Conservation (phyloP, 2,329 filamentous ascomycete genomes). For the Incumbomyces lentus region DNA sequence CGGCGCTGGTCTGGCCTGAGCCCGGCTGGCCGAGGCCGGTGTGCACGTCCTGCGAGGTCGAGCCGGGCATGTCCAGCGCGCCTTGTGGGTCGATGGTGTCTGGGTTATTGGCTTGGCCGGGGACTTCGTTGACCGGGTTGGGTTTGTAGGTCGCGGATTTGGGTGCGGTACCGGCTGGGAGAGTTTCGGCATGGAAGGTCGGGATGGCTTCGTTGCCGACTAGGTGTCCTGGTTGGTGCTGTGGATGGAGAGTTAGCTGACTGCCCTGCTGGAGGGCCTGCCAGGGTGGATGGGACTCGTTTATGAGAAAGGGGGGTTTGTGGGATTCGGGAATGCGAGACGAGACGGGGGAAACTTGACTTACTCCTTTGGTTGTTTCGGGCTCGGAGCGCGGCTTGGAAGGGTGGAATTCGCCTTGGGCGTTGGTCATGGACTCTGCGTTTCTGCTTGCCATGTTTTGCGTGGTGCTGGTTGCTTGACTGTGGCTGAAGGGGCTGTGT, state of each 20-base stretch:
- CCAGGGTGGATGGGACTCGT: too few relatives aligned
- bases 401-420: constrained; percentile 47
- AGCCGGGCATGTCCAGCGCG: constrained; percentile 38
- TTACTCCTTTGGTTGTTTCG: constrained; percentile 45
- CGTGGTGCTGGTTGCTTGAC: constrained; percentile 29
- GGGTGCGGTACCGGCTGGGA: constrained; percentile 56
- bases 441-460: too few relatives aligned
- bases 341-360: constrained; percentile 23
- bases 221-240: constrained; percentile 56
- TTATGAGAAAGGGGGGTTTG: too few relatives aligned
- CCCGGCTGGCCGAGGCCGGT: constrained; percentile 43
- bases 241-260: constrained; percentile 12
- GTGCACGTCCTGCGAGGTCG: constrained; percentile 45
- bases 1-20: constrained; percentile 38
- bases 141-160: constrained; percentile 30
- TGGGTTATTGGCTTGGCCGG: constrained; percentile 32
- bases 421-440: constrained; percentile 42
- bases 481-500: too few relatives aligned
- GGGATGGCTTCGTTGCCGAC: constrained; percentile 47
- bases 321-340: background rate
- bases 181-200: constrained; percentile 53
- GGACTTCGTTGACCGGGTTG: constrained; percentile 23
- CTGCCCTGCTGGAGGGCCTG: too few relatives aligned
- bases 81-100: constrained; percentile 24
- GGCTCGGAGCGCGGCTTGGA: constrained; percentile 43